These are phyloP conservation scores for Tilletia walkeri DNA, from an alignment of 1,284 basidiomycete species.

Conservation along the genomic window DNA sequence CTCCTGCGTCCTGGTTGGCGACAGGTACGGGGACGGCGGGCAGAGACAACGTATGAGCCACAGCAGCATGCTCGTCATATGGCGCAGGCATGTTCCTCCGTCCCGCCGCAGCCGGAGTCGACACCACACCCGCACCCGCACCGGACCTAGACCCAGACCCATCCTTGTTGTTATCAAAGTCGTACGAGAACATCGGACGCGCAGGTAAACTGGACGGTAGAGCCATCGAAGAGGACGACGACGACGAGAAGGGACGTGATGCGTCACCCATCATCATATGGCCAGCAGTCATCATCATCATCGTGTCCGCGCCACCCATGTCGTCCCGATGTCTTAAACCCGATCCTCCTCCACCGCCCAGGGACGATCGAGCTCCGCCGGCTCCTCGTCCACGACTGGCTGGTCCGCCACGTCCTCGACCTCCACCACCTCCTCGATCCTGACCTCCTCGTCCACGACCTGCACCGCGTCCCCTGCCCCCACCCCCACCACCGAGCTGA, in stretches of 20 bases:
- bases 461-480: background rate
- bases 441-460: background rate
- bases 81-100: conserved; percentile 8
- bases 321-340: conserved; percentile 1
- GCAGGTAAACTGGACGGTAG: conserved; percentile 4
- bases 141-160: background rate
- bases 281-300: background rate
- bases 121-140: background rate
- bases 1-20: background rate
- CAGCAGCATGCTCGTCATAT: conserved; percentile 11
- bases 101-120: background rate
- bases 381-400: background rate
- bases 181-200: conserved; percentile 1
- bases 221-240: no score
- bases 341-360: background rate
- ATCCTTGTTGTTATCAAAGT: background rate
- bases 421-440: background rate
- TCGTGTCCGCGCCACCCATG: background rate
- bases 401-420: background rate
- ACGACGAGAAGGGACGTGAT: background rate
- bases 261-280: background rate
- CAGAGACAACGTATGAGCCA: background rate
- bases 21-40: background rate
- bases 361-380: background rate
- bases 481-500: background rate